Base-by-base conservation (phyloP, 495 filamentous ascomycete species). In the Lasiosphaeria hispida region DNA sequence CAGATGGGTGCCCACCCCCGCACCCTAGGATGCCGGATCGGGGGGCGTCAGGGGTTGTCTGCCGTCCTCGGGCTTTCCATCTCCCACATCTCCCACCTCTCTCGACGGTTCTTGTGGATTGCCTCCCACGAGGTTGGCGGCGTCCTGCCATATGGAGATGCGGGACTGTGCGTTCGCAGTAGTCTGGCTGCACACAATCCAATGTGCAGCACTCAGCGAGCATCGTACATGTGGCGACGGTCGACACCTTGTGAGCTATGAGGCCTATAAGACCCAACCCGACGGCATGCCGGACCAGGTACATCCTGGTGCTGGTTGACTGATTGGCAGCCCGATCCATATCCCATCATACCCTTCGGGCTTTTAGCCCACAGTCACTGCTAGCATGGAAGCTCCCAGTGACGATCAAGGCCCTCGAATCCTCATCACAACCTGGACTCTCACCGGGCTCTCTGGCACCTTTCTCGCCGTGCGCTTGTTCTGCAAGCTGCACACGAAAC, bases 401-500 rank as follows among this genome's bases (percentile, higher is more conserved):
- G 63, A 63, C 35, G 53, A 68, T 47, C 41, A 49, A 19, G 60
- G 66, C 4, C 55, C 49, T 10, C 47, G 55, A 9, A 63, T 68
- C 40, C 52, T 66, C 35, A 44, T 57, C 44, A 61, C 63, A 8
- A 57, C 58, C 19, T 74, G 69, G 69, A 38, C 53, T 1, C 61
- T 73, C 13, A 56, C 55, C 7, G 55, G 52, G 4, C 42, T 73
- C 0, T 58, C 72, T 15, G 50, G 57, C 10, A 10, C 60, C n/a
- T 71, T 72, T 39, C 61, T 75, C 15, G 51, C 39, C 13, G 59
- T 72, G 7, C 60, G 72, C 10, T 13, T 70, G 8, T 64, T 57
- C 52, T 75, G 72, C 60, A 75, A 74, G 49, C 40, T 63, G 10
- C 56, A 55, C 11, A 61, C 55, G 0, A 54, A 62, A 10, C 60